Percentiles rank a stretch among this genome's conserved stretches.
phyloP scores from a whole-genome alignment of 495 filamentous ascomycete genomes.

The Neurospora sp. region DNA sequence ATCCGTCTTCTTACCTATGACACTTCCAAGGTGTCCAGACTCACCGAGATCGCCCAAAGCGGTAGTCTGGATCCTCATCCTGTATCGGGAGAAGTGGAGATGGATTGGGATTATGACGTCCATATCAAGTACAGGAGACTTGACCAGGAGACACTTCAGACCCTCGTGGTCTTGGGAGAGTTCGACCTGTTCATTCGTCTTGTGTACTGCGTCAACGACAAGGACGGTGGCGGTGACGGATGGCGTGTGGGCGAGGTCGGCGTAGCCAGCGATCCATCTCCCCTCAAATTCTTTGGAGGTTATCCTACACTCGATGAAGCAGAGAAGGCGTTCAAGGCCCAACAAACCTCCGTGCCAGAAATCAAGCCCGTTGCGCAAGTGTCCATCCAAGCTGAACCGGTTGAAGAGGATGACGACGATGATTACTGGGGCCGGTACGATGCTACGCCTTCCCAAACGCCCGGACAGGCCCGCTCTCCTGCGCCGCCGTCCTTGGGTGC shows the following conservation, averaged over 20 bases:
- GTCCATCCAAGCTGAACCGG: constrained; percentile 14
- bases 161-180: constrained; percentile 47
- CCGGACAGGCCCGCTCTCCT: constrained; percentile 53
- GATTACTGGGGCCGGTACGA: constrained; percentile 96
- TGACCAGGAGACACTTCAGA: constrained; percentile 80
- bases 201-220: constrained; percentile 48
- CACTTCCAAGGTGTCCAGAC: constrained; percentile 49
- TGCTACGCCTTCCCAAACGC: constrained; percentile 68
- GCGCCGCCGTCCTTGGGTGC: constrained; percentile 28
- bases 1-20: constrained; percentile 86
- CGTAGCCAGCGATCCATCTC: constrained; percentile 40
- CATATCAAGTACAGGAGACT: constrained; percentile 60
- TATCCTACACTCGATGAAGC: constrained; percentile 31
- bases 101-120: constrained; percentile 51
- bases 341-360: constrained; percentile 12
- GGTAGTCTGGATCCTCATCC: constrained; percentile 79
- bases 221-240: constrained; percentile 54
- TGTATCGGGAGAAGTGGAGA: constrained; percentile 82
- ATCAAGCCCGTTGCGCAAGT: background rate
- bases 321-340: constrained; percentile 30
- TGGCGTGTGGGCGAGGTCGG: constrained; percentile 81
- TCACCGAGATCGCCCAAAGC: constrained; percentile 54
- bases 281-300: constrained; percentile 31
- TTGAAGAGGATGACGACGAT: constrained; percentile 68
- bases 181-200: constrained; percentile 43